Conservation (phyloP, 2,329 filamentous ascomycete species). For the Venturia aucupariae region DNA sequence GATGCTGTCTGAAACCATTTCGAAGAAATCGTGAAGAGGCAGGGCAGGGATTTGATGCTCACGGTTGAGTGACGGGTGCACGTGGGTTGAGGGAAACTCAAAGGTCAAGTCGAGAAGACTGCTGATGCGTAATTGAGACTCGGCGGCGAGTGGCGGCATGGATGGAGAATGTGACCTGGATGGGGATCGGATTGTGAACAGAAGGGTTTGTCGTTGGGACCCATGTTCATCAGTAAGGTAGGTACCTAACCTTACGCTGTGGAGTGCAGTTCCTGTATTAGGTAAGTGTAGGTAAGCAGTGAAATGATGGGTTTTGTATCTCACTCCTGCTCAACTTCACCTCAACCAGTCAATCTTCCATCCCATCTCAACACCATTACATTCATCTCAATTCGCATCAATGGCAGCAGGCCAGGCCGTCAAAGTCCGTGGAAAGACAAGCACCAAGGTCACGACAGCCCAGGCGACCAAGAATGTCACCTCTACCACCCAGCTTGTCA, state of each 20-base stretch:
- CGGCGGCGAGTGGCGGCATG: neutral
- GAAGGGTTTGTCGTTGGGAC: neutral
- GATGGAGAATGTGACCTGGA: neutral
- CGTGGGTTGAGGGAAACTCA: neutral
- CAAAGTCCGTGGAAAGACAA: conserved; percentile 6
- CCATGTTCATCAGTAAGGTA: neutral
- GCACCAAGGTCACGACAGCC: conserved; percentile 8
- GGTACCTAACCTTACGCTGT: no score
- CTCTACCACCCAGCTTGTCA: conserved; percentile 17
- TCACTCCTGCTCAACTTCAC: neutral
- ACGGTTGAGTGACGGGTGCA: neutral
- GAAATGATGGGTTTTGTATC: neutral
- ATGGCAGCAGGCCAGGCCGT: conserved; percentile 8
- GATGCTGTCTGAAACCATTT: neutral
- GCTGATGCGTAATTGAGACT: neutral
- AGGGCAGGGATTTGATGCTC: neutral
- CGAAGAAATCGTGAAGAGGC: neutral
- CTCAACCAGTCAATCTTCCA: neutral
- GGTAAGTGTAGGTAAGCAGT: neutral
- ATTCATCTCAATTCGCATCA: neutral
- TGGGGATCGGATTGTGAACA: neutral
- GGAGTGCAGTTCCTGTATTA: neutral
- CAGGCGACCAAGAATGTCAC: conserved; percentile 20
- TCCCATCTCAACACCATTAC: neutral
- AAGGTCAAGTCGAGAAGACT: neutral